Percentiles rank a stretch among this genome's conserved stretches.
Conservation (phyloP, 1,139 yeast genomes). For the Scheffersomyces insectosa region DNA sequence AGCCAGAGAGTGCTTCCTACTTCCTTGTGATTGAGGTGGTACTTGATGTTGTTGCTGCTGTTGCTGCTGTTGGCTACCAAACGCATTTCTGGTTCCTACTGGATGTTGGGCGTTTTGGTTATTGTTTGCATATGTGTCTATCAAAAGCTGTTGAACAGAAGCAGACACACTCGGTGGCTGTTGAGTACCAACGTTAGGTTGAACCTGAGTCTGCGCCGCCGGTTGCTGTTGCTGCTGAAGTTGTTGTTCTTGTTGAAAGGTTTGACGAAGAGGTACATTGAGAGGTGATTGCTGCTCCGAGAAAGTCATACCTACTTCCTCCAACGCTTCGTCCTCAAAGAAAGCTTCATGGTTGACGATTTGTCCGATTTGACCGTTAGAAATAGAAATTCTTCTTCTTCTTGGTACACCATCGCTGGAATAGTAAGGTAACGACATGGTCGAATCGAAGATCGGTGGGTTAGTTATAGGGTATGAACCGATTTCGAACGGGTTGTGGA, state of each 20-base stretch:
- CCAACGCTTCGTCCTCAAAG: constrained; percentile 27
- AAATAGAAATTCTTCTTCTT: constrained; percentile 67
- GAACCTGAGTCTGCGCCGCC: constrained; percentile 1
- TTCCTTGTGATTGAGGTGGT: constrained; percentile 10
- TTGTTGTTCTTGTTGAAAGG: constrained; percentile 3
- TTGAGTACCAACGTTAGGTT: background rate
- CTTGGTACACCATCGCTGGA: constrained; percentile 45
- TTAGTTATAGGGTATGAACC: constrained; percentile 60
- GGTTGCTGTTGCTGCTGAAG: constrained; percentile 2
- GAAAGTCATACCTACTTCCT: constrained; percentile 13
- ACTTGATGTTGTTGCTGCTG: constrained; percentile 6
- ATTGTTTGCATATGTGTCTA: constrained; percentile 1
- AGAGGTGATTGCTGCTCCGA: background rate
- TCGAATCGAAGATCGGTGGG: constrained; percentile 63
- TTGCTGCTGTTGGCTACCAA: constrained; percentile 1
- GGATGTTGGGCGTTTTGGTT: background rate
- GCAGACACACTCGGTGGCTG: background rate
- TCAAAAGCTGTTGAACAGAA: constrained; percentile 2
- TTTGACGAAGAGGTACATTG: background rate
- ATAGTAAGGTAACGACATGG: constrained; percentile 43
- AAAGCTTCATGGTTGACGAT: constrained; percentile 51
- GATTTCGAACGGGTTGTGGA: constrained; percentile 42
- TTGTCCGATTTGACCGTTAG: constrained; percentile 80
- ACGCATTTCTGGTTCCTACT: background rate
- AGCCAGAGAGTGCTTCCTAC: constrained; percentile 3